These are phyloP conservation scores for Trichothecium roseum DNA, from an alignment of 2,329 filamentous ascomycete genomes.

Conservation along the genomic window DNA sequence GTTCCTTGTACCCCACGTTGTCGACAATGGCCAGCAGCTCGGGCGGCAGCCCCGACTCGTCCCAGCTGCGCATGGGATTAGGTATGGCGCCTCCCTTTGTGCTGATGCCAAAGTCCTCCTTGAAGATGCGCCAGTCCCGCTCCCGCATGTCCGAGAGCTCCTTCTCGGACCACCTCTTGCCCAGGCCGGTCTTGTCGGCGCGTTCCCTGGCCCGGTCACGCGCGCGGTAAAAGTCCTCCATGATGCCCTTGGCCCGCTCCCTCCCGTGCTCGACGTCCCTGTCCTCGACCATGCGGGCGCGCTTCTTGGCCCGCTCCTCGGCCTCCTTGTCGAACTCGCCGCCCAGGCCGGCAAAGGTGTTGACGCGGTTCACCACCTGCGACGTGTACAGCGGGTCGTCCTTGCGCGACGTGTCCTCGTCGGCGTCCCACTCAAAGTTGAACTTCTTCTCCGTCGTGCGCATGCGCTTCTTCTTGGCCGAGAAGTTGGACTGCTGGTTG, in stretches of 20 bases:
- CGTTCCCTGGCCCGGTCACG: slow-evolving; percentile 57
- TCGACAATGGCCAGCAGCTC: slow-evolving; percentile 73
- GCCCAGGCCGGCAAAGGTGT: slow-evolving; percentile 36
- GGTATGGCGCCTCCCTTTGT: slow-evolving; percentile 89
- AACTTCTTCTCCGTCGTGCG: slow-evolving; percentile 94
- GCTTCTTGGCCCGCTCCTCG: slow-evolving; percentile 43
- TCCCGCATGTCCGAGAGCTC: slow-evolving; percentile 87
- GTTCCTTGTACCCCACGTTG: slow-evolving; percentile 81
- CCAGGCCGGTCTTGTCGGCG: slow-evolving; percentile 62
- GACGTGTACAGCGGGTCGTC: slow-evolving; percentile 67
- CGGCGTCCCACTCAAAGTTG: slow-evolving; percentile 95
- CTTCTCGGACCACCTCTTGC: slow-evolving; percentile 96
- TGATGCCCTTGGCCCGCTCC: slow-evolving; percentile 64
- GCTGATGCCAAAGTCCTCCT: slow-evolving; percentile 94
- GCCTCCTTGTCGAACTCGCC: slow-evolving; percentile 42
- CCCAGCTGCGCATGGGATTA: slow-evolving; percentile 93
- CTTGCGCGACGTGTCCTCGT: slow-evolving; percentile 65
- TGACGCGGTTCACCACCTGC: slow-evolving; percentile 18
- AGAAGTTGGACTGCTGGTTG: slow-evolving; percentile 75
- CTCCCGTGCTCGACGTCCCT: slow-evolving; percentile 67
- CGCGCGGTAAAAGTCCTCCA: slow-evolving; percentile 70
- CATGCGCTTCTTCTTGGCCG: slow-evolving; percentile 89
- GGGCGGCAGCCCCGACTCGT: slow-evolving; percentile 70
- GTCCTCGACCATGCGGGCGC: slow-evolving; percentile 61
- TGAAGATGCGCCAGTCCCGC: slow-evolving; percentile 98